A percentile compares a stretch with the other conserved stretches of the same genome.
Evolutionary conservation across 2,329 filamentous ascomycete genomes (phyloP).

Genomic region (Cladosporium sp.): DNA sequence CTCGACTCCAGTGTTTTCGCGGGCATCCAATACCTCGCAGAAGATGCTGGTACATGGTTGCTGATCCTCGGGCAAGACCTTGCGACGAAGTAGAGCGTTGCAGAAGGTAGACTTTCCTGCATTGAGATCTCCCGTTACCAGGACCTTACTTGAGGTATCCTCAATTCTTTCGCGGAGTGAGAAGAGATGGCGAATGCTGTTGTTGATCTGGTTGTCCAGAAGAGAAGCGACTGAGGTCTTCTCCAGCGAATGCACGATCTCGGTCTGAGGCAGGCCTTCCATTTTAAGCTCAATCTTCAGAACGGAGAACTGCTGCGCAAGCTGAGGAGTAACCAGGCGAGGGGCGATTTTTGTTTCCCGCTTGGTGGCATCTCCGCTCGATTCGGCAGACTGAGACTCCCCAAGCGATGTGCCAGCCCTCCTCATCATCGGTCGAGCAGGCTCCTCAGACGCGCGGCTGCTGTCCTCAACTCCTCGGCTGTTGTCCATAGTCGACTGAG

Average conservation of each 20-base stretch:
- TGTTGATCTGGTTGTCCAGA: constrained; percentile 87
- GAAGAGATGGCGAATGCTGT: constrained; percentile 84
- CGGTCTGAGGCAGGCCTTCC: constrained; percentile 75
- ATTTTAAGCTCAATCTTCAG: constrained; percentile 92
- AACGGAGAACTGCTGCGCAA: constrained; percentile 92
- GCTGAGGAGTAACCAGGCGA: constrained; percentile 80
- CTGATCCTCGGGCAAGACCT: constrained; percentile 91
- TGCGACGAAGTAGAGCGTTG: constrained; percentile 88
- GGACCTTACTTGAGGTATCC: constrained; percentile 92
- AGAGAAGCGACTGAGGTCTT: constrained; percentile 85
- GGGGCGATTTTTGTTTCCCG: constrained; percentile 61
- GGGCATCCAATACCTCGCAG: constrained; percentile 88
- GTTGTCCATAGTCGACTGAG: constrained; percentile 54
- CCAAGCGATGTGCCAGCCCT: constrained; percentile 69
- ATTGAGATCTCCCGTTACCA: constrained; percentile 93
- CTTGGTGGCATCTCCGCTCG: constrained; percentile 56
- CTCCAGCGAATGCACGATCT: constrained; percentile 89
- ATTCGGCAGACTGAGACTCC: constrained; percentile 56
- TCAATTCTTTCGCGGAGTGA: constrained; percentile 88
- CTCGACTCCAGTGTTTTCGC: constrained; percentile 84
- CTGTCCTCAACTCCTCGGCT: constrained; percentile 30
- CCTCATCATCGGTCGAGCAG: constrained; percentile 10
- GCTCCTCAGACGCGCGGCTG: not conserved
- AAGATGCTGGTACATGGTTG: constrained; percentile 98
- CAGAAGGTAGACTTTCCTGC: constrained; percentile 98